These are phyloP conservation scores for Microcyclospora pomicola DNA, from an alignment of 2,329 filamentous ascomycete species.

Conservation along the genomic window DNA sequence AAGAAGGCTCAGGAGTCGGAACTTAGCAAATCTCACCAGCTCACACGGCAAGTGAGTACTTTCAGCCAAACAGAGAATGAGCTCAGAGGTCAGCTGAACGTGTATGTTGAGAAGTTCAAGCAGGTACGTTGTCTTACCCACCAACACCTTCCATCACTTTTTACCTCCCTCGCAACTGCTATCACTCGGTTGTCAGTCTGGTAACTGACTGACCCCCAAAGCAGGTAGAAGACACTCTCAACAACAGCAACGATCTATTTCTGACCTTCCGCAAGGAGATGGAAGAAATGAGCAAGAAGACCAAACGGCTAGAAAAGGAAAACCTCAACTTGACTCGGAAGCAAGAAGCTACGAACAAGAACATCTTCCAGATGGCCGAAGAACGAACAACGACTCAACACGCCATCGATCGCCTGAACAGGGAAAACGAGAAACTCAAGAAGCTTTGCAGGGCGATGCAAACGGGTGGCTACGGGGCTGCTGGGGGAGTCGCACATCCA, in stretches of 20 bases:
- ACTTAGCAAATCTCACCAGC: conserved; percentile 61
- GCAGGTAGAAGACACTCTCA: conserved; percentile 95
- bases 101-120: conserved; percentile 99
- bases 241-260: conserved; percentile 96
- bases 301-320: conserved; percentile 90
- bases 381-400: conserved; percentile 66
- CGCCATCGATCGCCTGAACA: conserved; percentile 64
- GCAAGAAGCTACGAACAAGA: conserved; percentile 83
- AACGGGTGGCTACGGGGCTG: conserved; percentile 56
- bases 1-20: conserved; percentile 79
- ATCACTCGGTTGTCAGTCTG: background rate
- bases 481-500: conserved; percentile 10
- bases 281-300: conserved; percentile 99
- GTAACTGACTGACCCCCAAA: conserved; percentile 31
- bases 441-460: conserved; percentile 95
- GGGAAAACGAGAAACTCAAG: conserved; percentile 81
- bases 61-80: conserved; percentile 95
- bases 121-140: conserved; percentile 49
- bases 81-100: conserved; percentile 85
- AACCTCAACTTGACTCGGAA: conserved; percentile 84
- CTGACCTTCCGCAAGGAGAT: conserved; percentile 96
- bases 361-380: conserved; percentile 94
- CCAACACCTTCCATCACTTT: background rate
- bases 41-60: conserved; percentile 83
- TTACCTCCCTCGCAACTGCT: conserved; percentile 1